Conservation (phyloP, 352 stramenopile genomes). For the Globisporangium iwayamae region DNA sequence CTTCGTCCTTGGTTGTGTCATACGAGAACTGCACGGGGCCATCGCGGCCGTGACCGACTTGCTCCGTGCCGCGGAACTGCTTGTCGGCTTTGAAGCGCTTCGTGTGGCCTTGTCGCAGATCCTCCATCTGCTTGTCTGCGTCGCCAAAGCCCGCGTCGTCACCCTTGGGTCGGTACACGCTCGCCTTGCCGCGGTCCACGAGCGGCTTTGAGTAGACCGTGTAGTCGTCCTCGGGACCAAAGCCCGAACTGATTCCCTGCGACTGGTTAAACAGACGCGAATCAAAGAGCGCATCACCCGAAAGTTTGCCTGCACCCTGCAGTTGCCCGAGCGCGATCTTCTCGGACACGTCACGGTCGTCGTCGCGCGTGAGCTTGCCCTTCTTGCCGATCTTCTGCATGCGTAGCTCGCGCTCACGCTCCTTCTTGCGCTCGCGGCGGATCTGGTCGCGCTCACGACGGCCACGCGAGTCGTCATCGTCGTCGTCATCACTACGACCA, state of each 20-base stretch:
- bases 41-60: constrained; percentile 51
- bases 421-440: constrained; percentile 92
- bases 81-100: constrained; percentile 90
- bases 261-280: constrained; percentile 98
- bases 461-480: constrained; percentile 31
- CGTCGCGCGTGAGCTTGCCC: constrained; percentile 91
- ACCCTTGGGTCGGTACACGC: constrained; percentile 87
- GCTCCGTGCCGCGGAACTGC: constrained; percentile 83
- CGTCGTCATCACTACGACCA: constrained; percentile 63
- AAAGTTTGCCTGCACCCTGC: constrained; percentile 78
- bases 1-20: constrained; percentile 42
- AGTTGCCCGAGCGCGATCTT: constrained; percentile 98
- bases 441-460: constrained; percentile 70
- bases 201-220: constrained; percentile 98
- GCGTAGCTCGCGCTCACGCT: constrained; percentile 94
- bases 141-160: constrained; percentile 82
- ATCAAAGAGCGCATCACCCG: constrained; percentile 94
- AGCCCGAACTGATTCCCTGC: constrained; percentile 93
- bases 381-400: constrained; percentile 93
- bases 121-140: constrained; percentile 88
- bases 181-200: constrained; percentile 89
- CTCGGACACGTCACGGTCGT: constrained; percentile 97
- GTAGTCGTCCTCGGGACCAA: constrained; percentile 98
- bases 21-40: constrained; percentile 88
- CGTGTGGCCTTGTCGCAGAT: constrained; percentile 78